Percentiles rank a stretch among this genome's conserved stretches.
phyloP scores from a whole-genome alignment of 768 basidiomycete genomes.

The Boletus barrowsii region DNA sequence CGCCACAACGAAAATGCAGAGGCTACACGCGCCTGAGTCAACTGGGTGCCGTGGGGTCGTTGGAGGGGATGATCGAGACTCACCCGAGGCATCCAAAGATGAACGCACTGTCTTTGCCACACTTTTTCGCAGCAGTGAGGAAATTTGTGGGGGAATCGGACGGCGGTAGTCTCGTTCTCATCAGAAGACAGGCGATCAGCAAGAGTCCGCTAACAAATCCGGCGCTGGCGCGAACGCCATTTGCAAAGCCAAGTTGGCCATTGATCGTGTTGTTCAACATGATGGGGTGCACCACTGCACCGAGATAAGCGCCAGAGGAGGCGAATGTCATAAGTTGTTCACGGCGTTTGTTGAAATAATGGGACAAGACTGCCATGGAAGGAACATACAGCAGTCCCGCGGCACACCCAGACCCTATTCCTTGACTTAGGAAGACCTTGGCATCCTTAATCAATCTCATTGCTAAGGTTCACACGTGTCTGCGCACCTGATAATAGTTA shows the following conservation, averaged over 20 bases:
- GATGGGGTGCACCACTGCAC: constrained; percentile 60
- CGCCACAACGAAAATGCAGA: constrained; percentile 36
- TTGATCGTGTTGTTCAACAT: constrained; percentile 52
- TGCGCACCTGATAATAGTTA: constrained; percentile 41
- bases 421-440: constrained; percentile 52
- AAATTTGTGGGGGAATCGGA: constrained; percentile 26
- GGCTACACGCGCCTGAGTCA: constrained; percentile 8
- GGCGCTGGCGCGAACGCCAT: constrained; percentile 41
- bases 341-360: constrained; percentile 49
- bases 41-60: not conserved
- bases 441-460: not conserved
- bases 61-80: not conserved
- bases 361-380: constrained; percentile 45
- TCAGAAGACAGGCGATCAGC: constrained; percentile 38
- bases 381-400: constrained; percentile 49
- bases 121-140: constrained; percentile 20
- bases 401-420: constrained; percentile 48
- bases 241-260: constrained; percentile 44
- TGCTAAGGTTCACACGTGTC: too few relatives aligned
- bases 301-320: constrained; percentile 55
- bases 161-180: constrained; percentile 39
- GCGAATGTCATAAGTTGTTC: constrained; percentile 54
- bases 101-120: constrained; percentile 24
- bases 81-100: constrained; percentile 29
- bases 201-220: constrained; percentile 38